phyloP scores from a whole-genome alignment of 495 filamentous ascomycete genomes.

The Pseudevernia furfuracea region DNA sequence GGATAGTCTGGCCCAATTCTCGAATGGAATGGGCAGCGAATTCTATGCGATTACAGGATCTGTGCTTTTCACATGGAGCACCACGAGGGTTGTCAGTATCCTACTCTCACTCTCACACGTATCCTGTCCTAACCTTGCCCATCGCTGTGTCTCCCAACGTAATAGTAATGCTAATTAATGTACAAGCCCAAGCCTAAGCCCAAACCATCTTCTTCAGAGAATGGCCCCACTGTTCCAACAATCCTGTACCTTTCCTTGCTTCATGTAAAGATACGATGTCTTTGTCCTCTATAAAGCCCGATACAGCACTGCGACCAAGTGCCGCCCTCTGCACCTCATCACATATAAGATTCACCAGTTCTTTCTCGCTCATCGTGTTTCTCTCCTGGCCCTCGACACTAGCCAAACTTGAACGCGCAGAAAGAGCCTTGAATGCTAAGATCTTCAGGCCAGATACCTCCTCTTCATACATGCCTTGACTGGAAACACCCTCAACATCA shows the following conservation, averaged over 20 bases:
- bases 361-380: conserved; percentile 51
- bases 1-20: too few relatives aligned
- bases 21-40: too few relatives aligned
- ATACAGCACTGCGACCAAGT: conserved; percentile 28
- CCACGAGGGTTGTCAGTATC: too few relatives aligned
- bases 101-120: too few relatives aligned
- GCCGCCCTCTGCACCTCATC: conserved; percentile 46
- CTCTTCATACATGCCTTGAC: conserved; percentile 29
- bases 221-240: conserved; percentile 59
- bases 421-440: conserved; percentile 54
- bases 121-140: too few relatives aligned
- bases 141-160: too few relatives aligned
- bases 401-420: conserved; percentile 43
- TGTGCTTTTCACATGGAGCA: too few relatives aligned
- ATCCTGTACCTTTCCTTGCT: conserved; percentile 78
- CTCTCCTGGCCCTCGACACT: conserved; percentile 29
- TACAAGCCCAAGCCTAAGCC: conserved; percentile 6
- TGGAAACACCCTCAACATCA: conserved; percentile 37
- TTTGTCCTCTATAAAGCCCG: conserved; percentile 50
- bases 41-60: too few relatives aligned
- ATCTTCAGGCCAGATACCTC: conserved; percentile 31
- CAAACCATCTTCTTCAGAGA: conserved; percentile 17
- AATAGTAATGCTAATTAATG: too few relatives aligned
- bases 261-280: conserved; percentile 78
- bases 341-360: conserved; percentile 65